Base-by-base conservation (phyloP, 345 rosid genomes). In the Citrus maxima region DNA sequence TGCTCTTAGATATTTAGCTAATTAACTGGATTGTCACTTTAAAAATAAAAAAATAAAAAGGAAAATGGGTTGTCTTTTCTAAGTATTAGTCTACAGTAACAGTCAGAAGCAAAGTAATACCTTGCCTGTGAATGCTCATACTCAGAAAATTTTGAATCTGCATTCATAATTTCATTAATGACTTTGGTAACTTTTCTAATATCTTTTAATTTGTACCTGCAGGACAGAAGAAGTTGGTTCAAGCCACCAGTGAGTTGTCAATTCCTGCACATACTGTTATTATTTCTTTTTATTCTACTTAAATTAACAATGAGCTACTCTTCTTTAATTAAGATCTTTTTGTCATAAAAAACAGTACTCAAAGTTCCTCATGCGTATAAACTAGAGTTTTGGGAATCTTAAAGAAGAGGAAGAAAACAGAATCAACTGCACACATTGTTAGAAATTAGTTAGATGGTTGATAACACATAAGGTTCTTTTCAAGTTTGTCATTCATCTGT, bases 191-290 rank as follows among this genome's bases (percentile, higher is more conserved):
- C 46, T 79, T 62, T 35, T 30, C 72, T 69, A 74, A 56, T 54
- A 55, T 74, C 55, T 74, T 75, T 51, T 51, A 35, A 75, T 78
- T 34, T 78, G 37, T 77, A 54, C 66, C 56, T 82, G 81, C 88
- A 89, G 91, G 81, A 84, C 25, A 84, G 49, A 80, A 73, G 67
- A 27, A 80, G 67, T 24, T 90, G 93, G 91, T 90, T 82, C 87
- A 71, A 75, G 72, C 40, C 70, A 75, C 72, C 67, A 13, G 93
- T 85, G 74, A 81, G 86, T 86, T 78, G 59, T 82, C 78, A 70
- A 70, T 51, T 63, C 77, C 70, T 73, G 38, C 73, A 51, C 32
- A 18, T 25, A 61, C 35, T 34, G 18, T 60, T 21, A 34, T 72
- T 12, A 19, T 72, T 54, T 34, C 35, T 12, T 2, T 24, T 72